Evolutionary conservation across 139 green algal species (phyloP).

Genomic region (Ulvella scutata): DNA sequence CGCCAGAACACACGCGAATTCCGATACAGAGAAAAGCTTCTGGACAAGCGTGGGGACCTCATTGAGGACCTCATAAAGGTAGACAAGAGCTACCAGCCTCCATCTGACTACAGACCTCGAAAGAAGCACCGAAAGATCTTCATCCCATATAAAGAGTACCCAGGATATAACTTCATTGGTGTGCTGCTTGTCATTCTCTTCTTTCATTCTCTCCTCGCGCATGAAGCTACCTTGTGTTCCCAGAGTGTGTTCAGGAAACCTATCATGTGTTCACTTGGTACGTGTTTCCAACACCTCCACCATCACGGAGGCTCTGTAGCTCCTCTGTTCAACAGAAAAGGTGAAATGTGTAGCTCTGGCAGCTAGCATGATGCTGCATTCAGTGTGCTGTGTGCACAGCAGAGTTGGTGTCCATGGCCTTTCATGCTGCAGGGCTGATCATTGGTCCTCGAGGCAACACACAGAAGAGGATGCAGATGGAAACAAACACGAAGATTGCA

Average conservation of each 20-base stretch:
- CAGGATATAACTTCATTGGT: conserved; percentile 94
- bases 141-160: conserved; percentile 80
- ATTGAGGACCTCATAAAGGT: conserved; percentile 88
- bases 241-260: too few species aligned
- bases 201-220: neutral
- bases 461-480: conserved; percentile 94
- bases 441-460: conserved; percentile 96
- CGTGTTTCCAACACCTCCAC: too few species aligned
- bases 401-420: too few species aligned
- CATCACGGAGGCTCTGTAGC: too few species aligned
- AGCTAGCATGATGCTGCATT: too few species aligned
- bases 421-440: conserved; percentile 52
- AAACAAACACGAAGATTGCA: conserved; percentile 95
- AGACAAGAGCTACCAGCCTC: conserved; percentile 68
- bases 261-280: too few species aligned
- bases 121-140: conserved; percentile 79
- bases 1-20: conserved; percentile 84
- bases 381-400: too few species aligned
- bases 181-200: too few species aligned
- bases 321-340: too few species aligned
- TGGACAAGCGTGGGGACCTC: conserved; percentile 38
- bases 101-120: conserved; percentile 65
- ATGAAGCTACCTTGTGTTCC: too few species aligned
- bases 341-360: too few species aligned
- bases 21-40: conserved; percentile 58